phyloP scores from a whole-genome alignment of 2,329 filamentous ascomycete genomes.

The Phyllosticta paracitricarpa region DNA sequence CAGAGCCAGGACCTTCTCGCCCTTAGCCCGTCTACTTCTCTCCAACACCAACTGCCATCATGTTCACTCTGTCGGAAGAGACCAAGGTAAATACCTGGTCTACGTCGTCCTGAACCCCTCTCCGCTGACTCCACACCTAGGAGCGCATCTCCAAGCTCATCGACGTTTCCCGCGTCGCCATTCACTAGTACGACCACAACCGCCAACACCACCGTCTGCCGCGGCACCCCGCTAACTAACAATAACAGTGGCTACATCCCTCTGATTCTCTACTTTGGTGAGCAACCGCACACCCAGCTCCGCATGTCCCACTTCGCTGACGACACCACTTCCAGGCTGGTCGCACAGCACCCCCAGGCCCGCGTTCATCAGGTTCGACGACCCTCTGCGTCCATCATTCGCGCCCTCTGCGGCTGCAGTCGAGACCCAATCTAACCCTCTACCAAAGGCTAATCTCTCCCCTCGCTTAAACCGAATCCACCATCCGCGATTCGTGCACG shows the following conservation, averaged over 20 bases:
- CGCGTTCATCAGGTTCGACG: constrained; percentile 56
- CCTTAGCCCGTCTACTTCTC: not conserved
- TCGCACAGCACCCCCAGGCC: constrained; percentile 89
- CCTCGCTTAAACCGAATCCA: not conserved
- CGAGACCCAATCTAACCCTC: not conserved
- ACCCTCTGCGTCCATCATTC: not conserved
- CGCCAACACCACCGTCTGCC: constrained; percentile 3
- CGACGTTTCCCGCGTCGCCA: constrained; percentile 82
- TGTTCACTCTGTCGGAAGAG: constrained; percentile 73
- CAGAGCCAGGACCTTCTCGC: not conserved
- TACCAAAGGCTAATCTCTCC: not conserved
- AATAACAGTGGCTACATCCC: constrained; percentile 76
- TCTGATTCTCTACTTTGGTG: constrained; percentile 93
- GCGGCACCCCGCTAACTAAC: constrained; percentile 15
- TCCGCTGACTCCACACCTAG: constrained; percentile 37
- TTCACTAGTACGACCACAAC: constrained; percentile 75
- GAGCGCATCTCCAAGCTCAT: constrained; percentile 97
- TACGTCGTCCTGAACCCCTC: not conserved
- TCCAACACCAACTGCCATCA: constrained; percentile 24
- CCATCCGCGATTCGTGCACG: not conserved
- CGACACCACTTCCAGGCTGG: constrained; percentile 58
- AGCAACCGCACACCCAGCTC: constrained; percentile 14
- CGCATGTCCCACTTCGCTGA: not conserved
- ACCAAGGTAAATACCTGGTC: constrained; percentile 61
- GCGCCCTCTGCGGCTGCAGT: not conserved